Conservation (phyloP, 2,329 filamentous ascomycete species). For the Colletotrichum lentis region DNA sequence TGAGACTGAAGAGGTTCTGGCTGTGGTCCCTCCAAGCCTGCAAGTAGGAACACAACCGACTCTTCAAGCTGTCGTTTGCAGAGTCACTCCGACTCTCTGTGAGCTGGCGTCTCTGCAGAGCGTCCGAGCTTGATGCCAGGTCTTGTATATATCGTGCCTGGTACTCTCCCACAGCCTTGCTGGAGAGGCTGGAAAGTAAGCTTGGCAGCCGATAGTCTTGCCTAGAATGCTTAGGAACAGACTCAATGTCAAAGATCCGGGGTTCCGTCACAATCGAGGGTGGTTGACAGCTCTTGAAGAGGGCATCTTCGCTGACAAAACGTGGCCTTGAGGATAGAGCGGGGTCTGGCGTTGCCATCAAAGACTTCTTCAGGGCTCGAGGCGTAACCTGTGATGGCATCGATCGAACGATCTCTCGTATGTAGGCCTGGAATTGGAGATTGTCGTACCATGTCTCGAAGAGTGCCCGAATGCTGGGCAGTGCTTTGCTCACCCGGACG, state of each 20-base stretch:
- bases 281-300: background rate
- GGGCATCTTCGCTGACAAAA: background rate
- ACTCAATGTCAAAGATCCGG: background rate
- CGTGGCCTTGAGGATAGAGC: background rate
- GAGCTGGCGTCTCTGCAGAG: background rate
- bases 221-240: background rate
- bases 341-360: background rate
- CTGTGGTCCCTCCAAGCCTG: background rate
- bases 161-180: background rate
- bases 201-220: background rate
- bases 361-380: too few relatives aligned
- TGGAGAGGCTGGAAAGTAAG: background rate
- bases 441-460: conserved; percentile 43
- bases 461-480: background rate
- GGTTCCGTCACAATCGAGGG: background rate
- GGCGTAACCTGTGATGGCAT: background rate
- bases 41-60: background rate
- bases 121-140: background rate
- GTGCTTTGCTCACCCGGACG: background rate
- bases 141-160: background rate
- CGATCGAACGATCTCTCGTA: conserved; percentile 17
- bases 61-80: background rate
- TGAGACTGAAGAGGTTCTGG: background rate
- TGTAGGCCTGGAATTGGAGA: conserved; percentile 40
- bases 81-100: too few relatives aligned